Percentiles rank a stretch among this genome's conserved stretches.
Evolutionary conservation across 176 grass and related monocot genomes (phyloP).

Genomic region (Tillandsia fasciculata): DNA sequence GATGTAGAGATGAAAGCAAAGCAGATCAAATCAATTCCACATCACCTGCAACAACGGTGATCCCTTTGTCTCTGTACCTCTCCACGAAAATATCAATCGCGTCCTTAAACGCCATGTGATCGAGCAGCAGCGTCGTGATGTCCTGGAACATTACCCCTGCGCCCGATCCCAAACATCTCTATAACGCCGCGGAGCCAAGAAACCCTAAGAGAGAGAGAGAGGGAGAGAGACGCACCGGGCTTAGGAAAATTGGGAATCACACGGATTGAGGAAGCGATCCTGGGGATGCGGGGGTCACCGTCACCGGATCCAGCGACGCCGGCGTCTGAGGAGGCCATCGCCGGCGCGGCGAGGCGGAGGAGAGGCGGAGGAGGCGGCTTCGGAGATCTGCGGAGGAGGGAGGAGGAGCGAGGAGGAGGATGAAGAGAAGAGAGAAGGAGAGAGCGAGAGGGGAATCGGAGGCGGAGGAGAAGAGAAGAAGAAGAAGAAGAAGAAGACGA

Average conservation of each 20-base stretch:
- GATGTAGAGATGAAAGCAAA: background rate
- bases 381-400: background rate
- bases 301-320: background rate
- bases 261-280: slow-evolving; percentile 74
- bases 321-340: slow-evolving; percentile 4
- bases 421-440: background rate
- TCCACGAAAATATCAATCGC: slow-evolving; percentile 88
- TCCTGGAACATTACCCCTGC: slow-evolving; percentile 90
- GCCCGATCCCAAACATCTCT: background rate
- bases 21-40: background rate
- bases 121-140: slow-evolving; percentile 86
- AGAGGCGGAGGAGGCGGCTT: background rate
- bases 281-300: slow-evolving; percentile 43
- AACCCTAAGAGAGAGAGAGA: background rate
- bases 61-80: slow-evolving; percentile 64
- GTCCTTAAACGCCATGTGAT: slow-evolving; percentile 63
- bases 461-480: background rate
- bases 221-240: slow-evolving; percentile 35
- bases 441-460: background rate
- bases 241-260: slow-evolving; percentile 90
- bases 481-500: background rate
- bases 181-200: slow-evolving; percentile 1
- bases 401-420: background rate
- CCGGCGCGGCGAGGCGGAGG: background rate
- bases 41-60: slow-evolving; percentile 80